Evolutionary conservation across 1,284 basidiomycete genomes (phyloP).

Genomic region (Cryptococcus sp.): DNA sequence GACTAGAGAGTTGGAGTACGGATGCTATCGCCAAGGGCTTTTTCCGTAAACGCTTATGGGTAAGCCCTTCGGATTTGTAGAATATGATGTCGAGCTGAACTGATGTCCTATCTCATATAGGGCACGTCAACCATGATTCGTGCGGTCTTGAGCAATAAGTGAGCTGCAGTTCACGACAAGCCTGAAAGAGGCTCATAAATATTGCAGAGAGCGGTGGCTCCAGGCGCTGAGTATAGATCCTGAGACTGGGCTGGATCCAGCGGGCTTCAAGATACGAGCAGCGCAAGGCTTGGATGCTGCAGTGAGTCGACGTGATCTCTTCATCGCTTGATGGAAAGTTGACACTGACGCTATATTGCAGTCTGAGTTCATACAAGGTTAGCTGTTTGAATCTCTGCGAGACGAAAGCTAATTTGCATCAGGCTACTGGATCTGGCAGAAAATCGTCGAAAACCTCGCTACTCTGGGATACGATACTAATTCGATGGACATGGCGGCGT

Average conservation of each 20-base stretch:
- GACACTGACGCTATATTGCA: conserved; percentile 56
- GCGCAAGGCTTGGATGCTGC: conserved; percentile 72
- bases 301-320: conserved; percentile 21
- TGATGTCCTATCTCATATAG: conserved; percentile 41
- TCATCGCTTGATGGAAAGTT: neutral
- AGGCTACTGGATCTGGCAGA: conserved; percentile 94
- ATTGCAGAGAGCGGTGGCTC: conserved; percentile 79
- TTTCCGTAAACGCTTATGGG: conserved; percentile 55
- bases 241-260: conserved; percentile 86
- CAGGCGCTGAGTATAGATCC: conserved; percentile 87
- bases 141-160: conserved; percentile 30
- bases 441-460: conserved; percentile 89
- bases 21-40: conserved; percentile 42
- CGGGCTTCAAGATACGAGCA: conserved; percentile 84
- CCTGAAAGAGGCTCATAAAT: neutral
- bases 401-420: conserved; percentile 16
- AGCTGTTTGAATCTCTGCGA: conserved; percentile 11
- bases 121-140: conserved; percentile 63
- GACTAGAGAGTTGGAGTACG: conserved; percentile 52
- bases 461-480: conserved; percentile 89
- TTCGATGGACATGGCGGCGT: conserved; percentile 81
- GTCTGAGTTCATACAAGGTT: conserved; percentile 81
- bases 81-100: neutral
- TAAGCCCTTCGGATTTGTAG: conserved; percentile 16
- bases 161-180: conserved; percentile 11